Evolutionary conservation across 305 asterid species (phyloP).

Genomic region (Fraxinus sp.): DNA sequence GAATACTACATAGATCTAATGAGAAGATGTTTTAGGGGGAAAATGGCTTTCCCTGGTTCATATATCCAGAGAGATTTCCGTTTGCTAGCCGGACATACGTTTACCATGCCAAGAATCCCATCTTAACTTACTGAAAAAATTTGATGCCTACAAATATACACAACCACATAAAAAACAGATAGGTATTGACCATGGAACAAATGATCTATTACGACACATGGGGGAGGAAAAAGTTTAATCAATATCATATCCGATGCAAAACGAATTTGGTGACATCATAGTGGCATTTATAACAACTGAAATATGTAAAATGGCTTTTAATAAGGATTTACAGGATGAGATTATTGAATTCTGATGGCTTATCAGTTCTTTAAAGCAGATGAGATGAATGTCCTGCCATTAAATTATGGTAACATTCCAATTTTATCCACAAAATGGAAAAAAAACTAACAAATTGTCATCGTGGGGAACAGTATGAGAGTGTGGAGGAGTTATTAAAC

Average conservation of each 20-base stretch:
- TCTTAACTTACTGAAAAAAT: not conserved
- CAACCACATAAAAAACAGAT: not conserved
- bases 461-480: not conserved
- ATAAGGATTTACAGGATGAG: slow-evolving; percentile 1
- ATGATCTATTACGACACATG: not conserved
- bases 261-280: not conserved
- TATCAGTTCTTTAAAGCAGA: not conserved
- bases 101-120: not conserved
- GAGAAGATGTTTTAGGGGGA: not conserved
- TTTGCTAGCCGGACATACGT: not conserved
- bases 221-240: not conserved
- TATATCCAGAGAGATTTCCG: not conserved
- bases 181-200: not conserved
- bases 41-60: not conserved
- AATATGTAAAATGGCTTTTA: not conserved
- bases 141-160: not conserved
- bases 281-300: not conserved
- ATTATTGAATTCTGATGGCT: not conserved
- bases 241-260: not conserved
- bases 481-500: not conserved
- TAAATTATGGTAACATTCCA: not conserved
- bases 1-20: not conserved
- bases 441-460: not conserved
- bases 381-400: not conserved
- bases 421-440: not conserved